Percentiles rank a stretch among this genome's conserved stretches.
Conservation (phyloP, 495 filamentous ascomycete genomes). For the Ramalina intermedia region DNA sequence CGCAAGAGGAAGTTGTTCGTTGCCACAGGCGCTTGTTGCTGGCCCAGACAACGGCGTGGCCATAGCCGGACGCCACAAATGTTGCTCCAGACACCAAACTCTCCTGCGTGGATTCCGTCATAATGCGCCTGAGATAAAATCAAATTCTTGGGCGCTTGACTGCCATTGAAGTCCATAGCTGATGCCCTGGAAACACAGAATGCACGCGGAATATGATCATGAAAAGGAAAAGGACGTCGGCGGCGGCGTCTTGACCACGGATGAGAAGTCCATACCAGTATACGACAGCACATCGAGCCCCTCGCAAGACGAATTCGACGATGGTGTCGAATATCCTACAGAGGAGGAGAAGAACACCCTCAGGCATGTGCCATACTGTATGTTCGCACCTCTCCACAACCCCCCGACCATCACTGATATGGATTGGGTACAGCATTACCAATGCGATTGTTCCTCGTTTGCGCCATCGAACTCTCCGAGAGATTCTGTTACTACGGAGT, state of each 20-base stretch:
- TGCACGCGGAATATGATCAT: neutral
- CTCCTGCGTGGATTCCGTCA: neutral
- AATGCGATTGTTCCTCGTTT: slow-evolving; percentile 42
- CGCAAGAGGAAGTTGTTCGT: too few relatives aligned
- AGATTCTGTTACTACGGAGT: slow-evolving; percentile 57
- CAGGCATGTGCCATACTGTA: slow-evolving; percentile 25
- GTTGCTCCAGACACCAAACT: neutral
- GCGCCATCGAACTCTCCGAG: slow-evolving; percentile 49
- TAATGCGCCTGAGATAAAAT: neutral
- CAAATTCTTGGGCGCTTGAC: neutral
- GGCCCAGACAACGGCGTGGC: too few relatives aligned
- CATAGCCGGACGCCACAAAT: too few relatives aligned
- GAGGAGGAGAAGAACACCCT: slow-evolving; percentile 36
- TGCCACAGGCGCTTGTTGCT: too few relatives aligned
- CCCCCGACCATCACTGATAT: neutral
- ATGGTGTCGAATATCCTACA: slow-evolving; percentile 17
- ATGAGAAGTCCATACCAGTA: neutral
- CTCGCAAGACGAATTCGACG: neutral
- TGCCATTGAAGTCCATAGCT: neutral
- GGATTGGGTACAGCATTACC: slow-evolving; percentile 27
- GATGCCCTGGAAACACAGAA: neutral
- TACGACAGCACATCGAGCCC: neutral
- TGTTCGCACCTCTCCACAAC: neutral
- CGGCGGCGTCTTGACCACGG: slow-evolving; percentile 1
- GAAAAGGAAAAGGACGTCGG: neutral